Percentiles rank a stretch among this genome's conserved stretches.
These are phyloP conservation scores for Pseudogymnoascus sp. DNA, from an alignment of 2,329 filamentous ascomycete species.

Conservation along the genomic window DNA sequence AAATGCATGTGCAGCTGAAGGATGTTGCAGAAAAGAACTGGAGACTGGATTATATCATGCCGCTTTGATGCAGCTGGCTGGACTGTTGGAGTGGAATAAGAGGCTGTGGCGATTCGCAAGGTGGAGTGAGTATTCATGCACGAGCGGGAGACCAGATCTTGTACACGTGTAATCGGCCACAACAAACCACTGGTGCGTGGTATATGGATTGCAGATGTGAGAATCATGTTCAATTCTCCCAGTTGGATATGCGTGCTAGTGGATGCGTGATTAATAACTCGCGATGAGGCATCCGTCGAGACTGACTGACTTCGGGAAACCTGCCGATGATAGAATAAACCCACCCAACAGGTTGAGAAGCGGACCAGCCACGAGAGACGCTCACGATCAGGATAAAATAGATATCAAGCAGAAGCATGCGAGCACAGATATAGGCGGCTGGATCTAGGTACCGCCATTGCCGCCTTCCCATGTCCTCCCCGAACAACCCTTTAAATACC, in stretches of 20 bases:
- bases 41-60: background rate
- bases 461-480: background rate
- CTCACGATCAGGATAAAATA: background rate
- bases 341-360: too few species aligned
- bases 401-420: background rate
- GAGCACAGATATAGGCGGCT: background rate
- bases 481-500: background rate
- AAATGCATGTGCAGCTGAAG: constrained; percentile 2
- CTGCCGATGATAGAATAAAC: background rate
- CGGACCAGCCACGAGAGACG: background rate
- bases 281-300: background rate
- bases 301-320: background rate
- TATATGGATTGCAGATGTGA: background rate
- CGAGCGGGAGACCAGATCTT: background rate
- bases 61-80: background rate
- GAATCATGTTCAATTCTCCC: background rate
- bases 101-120: background rate
- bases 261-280: background rate
- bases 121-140: background rate
- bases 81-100: background rate
- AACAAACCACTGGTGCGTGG: background rate
- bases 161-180: background rate
- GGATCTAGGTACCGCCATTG: background rate
- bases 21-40: background rate
- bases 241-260: background rate